Percentiles rank a stretch among this genome's conserved stretches.
These are phyloP conservation scores for Aspergillus sp. DNA, from an alignment of 2,329 filamentous ascomycete genomes.

Conservation along the genomic window DNA sequence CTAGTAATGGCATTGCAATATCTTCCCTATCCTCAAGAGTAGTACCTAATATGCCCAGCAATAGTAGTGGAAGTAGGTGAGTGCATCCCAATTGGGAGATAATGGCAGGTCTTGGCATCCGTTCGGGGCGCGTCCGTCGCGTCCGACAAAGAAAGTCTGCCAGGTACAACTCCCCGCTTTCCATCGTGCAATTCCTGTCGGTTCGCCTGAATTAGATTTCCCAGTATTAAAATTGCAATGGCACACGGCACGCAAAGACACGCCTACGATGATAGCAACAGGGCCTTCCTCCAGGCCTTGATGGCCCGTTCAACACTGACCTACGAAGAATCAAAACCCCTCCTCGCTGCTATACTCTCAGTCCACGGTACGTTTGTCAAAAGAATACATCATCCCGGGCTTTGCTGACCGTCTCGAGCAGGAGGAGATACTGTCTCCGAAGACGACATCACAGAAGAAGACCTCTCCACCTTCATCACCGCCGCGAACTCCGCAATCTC, in stretches of 20 bases:
- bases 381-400: neutral
- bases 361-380: slow-evolving; percentile 47
- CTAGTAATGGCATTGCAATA: slow-evolving; percentile 15
- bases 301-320: slow-evolving; percentile 77
- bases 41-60: neutral
- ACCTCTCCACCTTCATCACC: slow-evolving; percentile 68
- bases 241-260: slow-evolving; percentile 13
- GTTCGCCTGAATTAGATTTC: neutral
- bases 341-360: slow-evolving; percentile 75
- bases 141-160: slow-evolving; percentile 1
- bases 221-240: neutral
- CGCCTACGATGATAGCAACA: slow-evolving; percentile 65
- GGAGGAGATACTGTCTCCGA: slow-evolving; percentile 51
- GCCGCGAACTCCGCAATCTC: slow-evolving; percentile 71
- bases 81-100: neutral
- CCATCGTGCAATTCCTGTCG: neutral
- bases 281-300: slow-evolving; percentile 88
- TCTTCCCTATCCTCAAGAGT: neutral
- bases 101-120: slow-evolving; percentile 13
- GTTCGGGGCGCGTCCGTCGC: slow-evolving; percentile 13
- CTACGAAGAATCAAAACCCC: slow-evolving; percentile 66
- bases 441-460: slow-evolving; percentile 66
- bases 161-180: neutral
- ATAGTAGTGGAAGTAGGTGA: neutral
- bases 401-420: slow-evolving; percentile 20